Evolutionary conservation across 2,329 filamentous ascomycete species (phyloP), one percentile per base, ranked within the genome.

Genomic region (Dactylella cylindrospora): DNA sequence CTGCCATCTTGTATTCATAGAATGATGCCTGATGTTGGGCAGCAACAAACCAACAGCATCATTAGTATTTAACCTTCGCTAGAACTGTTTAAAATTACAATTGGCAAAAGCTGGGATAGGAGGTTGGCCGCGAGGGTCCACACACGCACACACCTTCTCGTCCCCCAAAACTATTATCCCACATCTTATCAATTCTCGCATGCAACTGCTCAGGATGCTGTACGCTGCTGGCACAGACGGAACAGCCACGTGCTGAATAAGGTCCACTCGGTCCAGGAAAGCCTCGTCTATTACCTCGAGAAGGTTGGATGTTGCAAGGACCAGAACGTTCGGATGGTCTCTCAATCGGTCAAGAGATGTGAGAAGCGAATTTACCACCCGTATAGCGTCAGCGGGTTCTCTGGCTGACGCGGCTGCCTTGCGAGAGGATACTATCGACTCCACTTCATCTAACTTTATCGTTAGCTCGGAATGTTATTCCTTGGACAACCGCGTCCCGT

Each of bases 261-360:
- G 64, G 36, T 68, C 68, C 38, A 60, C 64, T 13, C 67, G 51
- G 38, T 69, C 67, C 1, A 68, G 59, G 49, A 69, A 69, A 9
- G 68, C 68, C 12, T 54, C 41, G 26, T 69, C 67, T 54, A 68
- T 68, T 5, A 65, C 52, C 19, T 68, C 60, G n/a, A 67, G 29
- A 29, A 69, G 36, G 39, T 69, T 69, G 3, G 68, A 68, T 5
- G 68, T 69, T 12, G 66, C 67, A n/a, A 69, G 55, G 35, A 69
- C 54, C 10, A 69, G 64, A 10, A 68, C 54, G 28, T 69, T 69
- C 23, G 54, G 64, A 33, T 57, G 65, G 32, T 57, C 57, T 26
- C 64, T 60, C n/a, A 69, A 50, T 38, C 60, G 67, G 39, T 69
- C 67, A n/a, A 69, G 31, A 29, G 61, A 66, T 3, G 67, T 69